These are phyloP conservation scores for Salix viminalis DNA, from an alignment of 345 rosid species.

Conservation along the genomic window DNA sequence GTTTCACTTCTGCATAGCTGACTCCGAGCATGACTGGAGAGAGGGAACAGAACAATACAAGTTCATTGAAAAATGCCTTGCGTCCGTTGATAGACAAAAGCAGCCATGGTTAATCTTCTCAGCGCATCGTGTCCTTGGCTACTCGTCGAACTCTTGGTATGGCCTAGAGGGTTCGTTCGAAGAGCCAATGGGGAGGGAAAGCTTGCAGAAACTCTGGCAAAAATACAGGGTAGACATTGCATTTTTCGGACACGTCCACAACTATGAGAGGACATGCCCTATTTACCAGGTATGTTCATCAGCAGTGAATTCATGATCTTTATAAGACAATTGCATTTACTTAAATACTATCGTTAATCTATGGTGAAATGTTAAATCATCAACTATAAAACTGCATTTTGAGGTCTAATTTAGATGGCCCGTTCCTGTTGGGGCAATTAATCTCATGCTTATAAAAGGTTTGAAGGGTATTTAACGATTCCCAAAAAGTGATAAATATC, in stretches of 20 bases:
- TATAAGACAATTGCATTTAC: not conserved
- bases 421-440: no score
- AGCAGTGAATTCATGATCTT: no score
- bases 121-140: slow-evolving; percentile 76
- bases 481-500: no score
- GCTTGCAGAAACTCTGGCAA: slow-evolving; percentile 79
- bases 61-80: slow-evolving; percentile 64
- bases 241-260: slow-evolving; percentile 75
- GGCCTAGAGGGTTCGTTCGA: slow-evolving; percentile 57
- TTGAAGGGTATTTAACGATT: no score
- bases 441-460: no score
- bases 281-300: slow-evolving; percentile 34
- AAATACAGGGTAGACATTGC: slow-evolving; percentile 81
- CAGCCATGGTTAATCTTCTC: slow-evolving; percentile 83
- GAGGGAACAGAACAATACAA: slow-evolving; percentile 64
- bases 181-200: slow-evolving; percentile 46
- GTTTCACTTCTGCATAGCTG: slow-evolving; percentile 80
- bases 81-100: slow-evolving; percentile 64
- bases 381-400: not conserved
- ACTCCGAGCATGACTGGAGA: slow-evolving; percentile 81
- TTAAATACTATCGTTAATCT: not conserved
- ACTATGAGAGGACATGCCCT: slow-evolving; percentile 80
- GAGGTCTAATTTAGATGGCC: not conserved
- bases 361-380: not conserved
- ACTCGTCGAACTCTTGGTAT: slow-evolving; percentile 53